phyloP scores from a whole-genome alignment of 495 filamentous ascomycete species.

The Penicillium soppii region DNA sequence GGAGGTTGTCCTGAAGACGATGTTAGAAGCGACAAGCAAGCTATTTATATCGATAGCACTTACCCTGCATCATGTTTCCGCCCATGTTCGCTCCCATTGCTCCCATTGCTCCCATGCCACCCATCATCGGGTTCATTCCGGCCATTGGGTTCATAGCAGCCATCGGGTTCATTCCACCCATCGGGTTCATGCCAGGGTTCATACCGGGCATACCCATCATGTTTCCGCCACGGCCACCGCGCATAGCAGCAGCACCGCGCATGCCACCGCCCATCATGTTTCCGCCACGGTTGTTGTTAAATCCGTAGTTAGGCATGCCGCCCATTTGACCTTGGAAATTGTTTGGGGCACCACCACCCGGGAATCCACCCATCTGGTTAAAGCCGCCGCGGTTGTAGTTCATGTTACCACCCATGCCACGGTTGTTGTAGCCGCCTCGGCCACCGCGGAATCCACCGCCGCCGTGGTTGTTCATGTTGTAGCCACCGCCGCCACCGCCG shows the following conservation, averaged over 20 bases:
- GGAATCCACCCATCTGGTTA: constrained; percentile 55
- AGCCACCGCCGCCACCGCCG: not conserved
- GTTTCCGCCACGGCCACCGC: constrained; percentile 62
- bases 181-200: constrained; percentile 49
- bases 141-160: not conserved
- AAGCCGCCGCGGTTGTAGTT: constrained; percentile 44
- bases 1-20: constrained; percentile 35
- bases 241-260: constrained; percentile 70
- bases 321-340: constrained; percentile 59
- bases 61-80: constrained; percentile 59
- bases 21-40: constrained; percentile 1
- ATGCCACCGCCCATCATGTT: constrained; percentile 65
- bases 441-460: constrained; percentile 48
- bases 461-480: constrained; percentile 18
- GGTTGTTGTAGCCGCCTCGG: constrained; percentile 45
- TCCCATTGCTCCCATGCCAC: constrained; percentile 14
- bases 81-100: constrained; percentile 12
- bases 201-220: constrained; percentile 56
- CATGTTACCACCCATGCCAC: constrained; percentile 38
- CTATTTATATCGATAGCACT: constrained; percentile 19
- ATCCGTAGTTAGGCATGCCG: constrained; percentile 58
- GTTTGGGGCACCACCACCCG: constrained; percentile 37
- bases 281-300: constrained; percentile 55
- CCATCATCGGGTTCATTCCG: constrained; percentile 22
- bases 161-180: constrained; percentile 52